Base-by-base conservation (phyloP, 768 basidiomycete genomes). In the Kwoniella shandongensis region DNA sequence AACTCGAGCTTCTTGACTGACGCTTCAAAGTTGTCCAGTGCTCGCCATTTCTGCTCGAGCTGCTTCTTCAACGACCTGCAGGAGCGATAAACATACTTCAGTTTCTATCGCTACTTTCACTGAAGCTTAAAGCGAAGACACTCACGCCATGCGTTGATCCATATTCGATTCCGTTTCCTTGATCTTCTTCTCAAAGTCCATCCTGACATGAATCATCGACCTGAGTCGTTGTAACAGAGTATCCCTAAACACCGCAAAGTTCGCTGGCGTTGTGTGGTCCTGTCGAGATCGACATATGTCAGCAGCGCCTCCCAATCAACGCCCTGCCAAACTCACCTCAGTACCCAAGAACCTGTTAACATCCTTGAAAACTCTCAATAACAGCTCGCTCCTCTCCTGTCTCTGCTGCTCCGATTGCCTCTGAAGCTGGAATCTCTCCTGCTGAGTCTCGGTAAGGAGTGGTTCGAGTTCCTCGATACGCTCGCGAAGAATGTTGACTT, bases 171-270 rank as follows among this genome's bases (percentile, higher is more conserved):
- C 94, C 0, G 84, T 82, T 18, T 91, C 89, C 75, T 90, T 91
- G 61, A 81, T 81, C 11, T 88, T 84, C 69, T 85, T 88, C 70
- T 97, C 92, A 70, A 94, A 96, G 66, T 91, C 86, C 27, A 83
- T 75, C 74, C 91, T 87, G 32, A 97, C 88, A 62, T 89, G 85
- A 51, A 84, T 87, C 56, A 98, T 83, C 0, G 85, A 81, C 70
- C 91, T 91, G 26, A 99, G 81, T 12, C 93, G 84, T 1, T 85
- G 84, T 70, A 96, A 87, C 22, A 99, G 83, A 66, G 91, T 92
- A 76, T 96, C 92, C 66, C 94, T 89, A 81, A 99, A 96, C 52
- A 91, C 86, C 62, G 83, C 80, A 69, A 97, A 96, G 77, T 94
- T 94, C 20, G 91, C 90, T 11, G 75, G 76, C 4, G 69, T 73